These are phyloP conservation scores for Trichoderma lentiforme DNA, from an alignment of 2,329 filamentous ascomycete species.

Conservation along the genomic window DNA sequence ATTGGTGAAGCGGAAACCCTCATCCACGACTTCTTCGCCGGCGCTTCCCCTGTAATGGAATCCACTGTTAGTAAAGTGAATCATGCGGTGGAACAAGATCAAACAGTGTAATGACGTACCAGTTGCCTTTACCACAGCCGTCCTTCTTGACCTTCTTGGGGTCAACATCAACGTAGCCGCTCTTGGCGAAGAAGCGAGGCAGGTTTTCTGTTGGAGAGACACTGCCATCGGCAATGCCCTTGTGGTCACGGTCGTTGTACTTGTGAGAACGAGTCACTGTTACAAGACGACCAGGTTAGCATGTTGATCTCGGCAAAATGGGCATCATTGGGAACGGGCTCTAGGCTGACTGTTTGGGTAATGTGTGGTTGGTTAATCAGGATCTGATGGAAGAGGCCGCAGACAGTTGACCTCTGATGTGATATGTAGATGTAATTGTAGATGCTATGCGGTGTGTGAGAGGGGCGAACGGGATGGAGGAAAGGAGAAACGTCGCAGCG, in stretches of 20 bases:
- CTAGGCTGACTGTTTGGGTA: background rate
- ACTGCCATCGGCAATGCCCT: slow-evolving; percentile 71
- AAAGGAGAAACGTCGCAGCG: background rate
- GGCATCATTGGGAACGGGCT: background rate
- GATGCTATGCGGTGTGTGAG: background rate
- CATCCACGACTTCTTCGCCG: slow-evolving; percentile 81
- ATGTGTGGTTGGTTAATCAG: background rate
- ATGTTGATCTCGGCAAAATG: background rate
- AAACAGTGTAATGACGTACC: slow-evolving; percentile 56
- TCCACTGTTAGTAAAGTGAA: background rate
- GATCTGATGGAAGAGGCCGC: background rate
- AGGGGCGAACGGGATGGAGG: background rate
- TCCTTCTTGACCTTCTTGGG: slow-evolving; percentile 98
- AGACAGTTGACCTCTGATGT: background rate
- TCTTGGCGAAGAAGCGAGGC: slow-evolving; percentile 91
- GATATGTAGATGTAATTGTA: background rate
- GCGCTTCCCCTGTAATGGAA: slow-evolving; percentile 65
- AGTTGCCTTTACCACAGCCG: slow-evolving; percentile 88
- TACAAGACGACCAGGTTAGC: background rate
- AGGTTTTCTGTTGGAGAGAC: slow-evolving; percentile 67
- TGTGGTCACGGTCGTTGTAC: slow-evolving; percentile 88
- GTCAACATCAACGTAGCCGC: slow-evolving; percentile 74
- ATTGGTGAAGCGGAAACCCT: slow-evolving; percentile 79
- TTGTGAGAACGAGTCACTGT: slow-evolving; percentile 98
- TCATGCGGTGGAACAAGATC: background rate